Evolutionary conservation across 176 grass and related monocot species (phyloP).

Genomic region (Secale cereale): DNA sequence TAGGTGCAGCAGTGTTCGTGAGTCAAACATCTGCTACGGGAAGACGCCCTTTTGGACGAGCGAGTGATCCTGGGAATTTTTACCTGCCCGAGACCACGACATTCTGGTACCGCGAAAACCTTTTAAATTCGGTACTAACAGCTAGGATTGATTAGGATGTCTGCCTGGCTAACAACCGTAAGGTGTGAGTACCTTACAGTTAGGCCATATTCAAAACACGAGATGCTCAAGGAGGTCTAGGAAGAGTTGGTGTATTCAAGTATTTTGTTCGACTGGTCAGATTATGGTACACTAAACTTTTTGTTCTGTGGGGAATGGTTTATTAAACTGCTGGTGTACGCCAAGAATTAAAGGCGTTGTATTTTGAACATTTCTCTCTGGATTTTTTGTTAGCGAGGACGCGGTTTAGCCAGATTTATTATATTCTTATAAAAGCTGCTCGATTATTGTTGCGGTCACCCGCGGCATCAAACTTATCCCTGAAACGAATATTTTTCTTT

Average conservation of each 20-base stretch:
- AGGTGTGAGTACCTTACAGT: not conserved
- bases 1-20: not conserved
- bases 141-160: not conserved
- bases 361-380: not conserved
- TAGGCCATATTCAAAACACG: not conserved
- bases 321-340: not conserved
- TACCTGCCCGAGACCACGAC: not conserved
- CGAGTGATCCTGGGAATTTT: not conserved
- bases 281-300: too few relatives aligned
- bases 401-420: too few relatives aligned
- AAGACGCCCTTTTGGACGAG: not conserved
- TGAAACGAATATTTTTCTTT: not conserved
- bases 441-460: not conserved
- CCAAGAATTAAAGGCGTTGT: not conserved
- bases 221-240: not conserved
- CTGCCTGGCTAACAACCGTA: not conserved
- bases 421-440: not conserved
- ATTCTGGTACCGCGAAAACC: not conserved
- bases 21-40: slow-evolving; percentile 1
- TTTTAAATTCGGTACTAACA: not conserved
- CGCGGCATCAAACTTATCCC: not conserved
- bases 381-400: not conserved
- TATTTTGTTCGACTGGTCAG: not conserved
- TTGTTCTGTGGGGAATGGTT: too few relatives aligned
- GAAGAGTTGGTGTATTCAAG: not conserved